phyloP scores from a whole-genome alignment of 2,329 filamentous ascomycete genomes.

The Ceratocystis papillata region DNA sequence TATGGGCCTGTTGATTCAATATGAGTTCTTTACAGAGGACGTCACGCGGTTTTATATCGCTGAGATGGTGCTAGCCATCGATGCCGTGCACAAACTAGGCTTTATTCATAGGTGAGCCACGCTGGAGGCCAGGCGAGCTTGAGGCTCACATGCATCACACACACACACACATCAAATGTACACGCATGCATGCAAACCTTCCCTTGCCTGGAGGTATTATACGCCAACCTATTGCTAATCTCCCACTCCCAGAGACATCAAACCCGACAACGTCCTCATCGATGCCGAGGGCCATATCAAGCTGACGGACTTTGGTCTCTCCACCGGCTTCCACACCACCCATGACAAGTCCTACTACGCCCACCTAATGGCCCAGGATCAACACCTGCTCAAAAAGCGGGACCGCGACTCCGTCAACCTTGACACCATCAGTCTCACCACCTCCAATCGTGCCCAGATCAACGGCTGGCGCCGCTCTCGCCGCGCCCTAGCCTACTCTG shows the following conservation, averaged over 20 bases:
- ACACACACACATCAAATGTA: too few relatives aligned
- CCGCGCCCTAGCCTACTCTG: slow-evolving; percentile 93
- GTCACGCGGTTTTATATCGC: slow-evolving; percentile 80
- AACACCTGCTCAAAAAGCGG: slow-evolving; percentile 53
- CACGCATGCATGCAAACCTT: too few relatives aligned
- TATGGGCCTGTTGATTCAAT: slow-evolving; percentile 79
- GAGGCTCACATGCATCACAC: too few relatives aligned
- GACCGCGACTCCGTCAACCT: slow-evolving; percentile 91
- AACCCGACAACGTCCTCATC: slow-evolving; percentile 95
- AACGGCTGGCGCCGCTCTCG: slow-evolving; percentile 98
- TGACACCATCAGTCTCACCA: slow-evolving; percentile 95
- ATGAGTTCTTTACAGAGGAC: slow-evolving; percentile 71
- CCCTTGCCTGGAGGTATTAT: too few relatives aligned
- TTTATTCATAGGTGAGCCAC: slow-evolving; percentile 65
- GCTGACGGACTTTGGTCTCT: slow-evolving; percentile 93
- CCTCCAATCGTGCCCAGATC: slow-evolving; percentile 94
- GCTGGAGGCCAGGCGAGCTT: not conserved
- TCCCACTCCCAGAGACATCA: slow-evolving; percentile 60
- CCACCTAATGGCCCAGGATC: slow-evolving; percentile 69
- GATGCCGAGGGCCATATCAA: slow-evolving; percentile 96
- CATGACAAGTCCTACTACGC: slow-evolving; percentile 99
- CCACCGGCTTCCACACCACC: slow-evolving; percentile 93
- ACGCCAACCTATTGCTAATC: not conserved
- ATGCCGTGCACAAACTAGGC: slow-evolving; percentile 67
- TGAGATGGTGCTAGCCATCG: slow-evolving; percentile 68